These are phyloP conservation scores for Pichia sp. DNA, from an alignment of 1,139 yeast species.

Conservation along the genomic window DNA sequence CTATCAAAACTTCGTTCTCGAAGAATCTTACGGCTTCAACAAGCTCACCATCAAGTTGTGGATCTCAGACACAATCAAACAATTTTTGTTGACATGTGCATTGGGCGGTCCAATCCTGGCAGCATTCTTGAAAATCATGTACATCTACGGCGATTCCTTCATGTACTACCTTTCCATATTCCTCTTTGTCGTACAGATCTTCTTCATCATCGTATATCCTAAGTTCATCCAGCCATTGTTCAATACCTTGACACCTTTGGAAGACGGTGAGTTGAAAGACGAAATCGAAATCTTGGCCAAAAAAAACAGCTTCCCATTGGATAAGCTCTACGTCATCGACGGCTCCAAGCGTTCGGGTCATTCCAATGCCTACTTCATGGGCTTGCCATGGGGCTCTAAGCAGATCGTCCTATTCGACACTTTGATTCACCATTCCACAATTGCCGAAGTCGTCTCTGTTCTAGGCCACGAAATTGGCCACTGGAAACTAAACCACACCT, in stretches of 20 bases:
- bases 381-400: slow-evolving; percentile 88
- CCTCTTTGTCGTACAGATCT: slow-evolving; percentile 64
- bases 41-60: slow-evolving; percentile 71
- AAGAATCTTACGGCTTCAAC: slow-evolving; percentile 90
- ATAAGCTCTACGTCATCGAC: slow-evolving; percentile 80
- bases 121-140: slow-evolving; percentile 75
- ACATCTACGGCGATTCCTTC: slow-evolving; percentile 73
- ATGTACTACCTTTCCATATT: slow-evolving; percentile 74
- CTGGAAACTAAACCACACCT: slow-evolving; percentile 86
- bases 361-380: slow-evolving; percentile 93
- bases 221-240: slow-evolving; percentile 85
- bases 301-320: slow-evolving; percentile 76
- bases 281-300: slow-evolving; percentile 78
- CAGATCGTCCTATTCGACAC: slow-evolving; percentile 93
- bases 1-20: slow-evolving; percentile 80
- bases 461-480: slow-evolving; percentile 97
- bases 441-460: slow-evolving; percentile 84
- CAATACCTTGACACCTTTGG: slow-evolving; percentile 85
- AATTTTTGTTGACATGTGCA: slow-evolving; percentile 46
- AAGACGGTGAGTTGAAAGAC: slow-evolving; percentile 80
- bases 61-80: slow-evolving; percentile 66
- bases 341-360: slow-evolving; percentile 95
- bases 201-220: slow-evolving; percentile 69
- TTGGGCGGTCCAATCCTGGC: slow-evolving; percentile 73
- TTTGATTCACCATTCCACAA: slow-evolving; percentile 71